A percentile compares a stretch with the other conserved stretches of the same genome.
These are phyloP conservation scores for Pythium periplocum DNA, from an alignment of 352 stramenopile genomes.

Conservation along the genomic window DNA sequence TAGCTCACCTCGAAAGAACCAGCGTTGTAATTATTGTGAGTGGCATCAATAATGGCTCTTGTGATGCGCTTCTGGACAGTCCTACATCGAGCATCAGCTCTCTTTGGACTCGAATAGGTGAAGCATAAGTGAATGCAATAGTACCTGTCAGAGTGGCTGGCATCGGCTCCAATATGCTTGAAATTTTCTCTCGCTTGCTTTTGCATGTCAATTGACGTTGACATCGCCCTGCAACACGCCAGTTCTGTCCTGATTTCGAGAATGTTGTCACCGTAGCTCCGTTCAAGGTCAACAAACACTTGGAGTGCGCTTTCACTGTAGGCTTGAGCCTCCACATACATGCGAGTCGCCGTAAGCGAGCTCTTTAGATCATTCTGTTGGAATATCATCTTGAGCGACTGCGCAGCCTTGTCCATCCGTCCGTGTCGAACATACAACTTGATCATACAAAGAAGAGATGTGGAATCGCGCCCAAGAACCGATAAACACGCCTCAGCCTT, in stretches of 20 bases:
- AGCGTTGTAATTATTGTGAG: too few species aligned
- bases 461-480: neutral
- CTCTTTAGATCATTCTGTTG: conserved; percentile 40
- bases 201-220: conserved; percentile 19
- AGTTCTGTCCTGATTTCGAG: conserved; percentile 64
- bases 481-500: conserved; percentile 60
- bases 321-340: conserved; percentile 34
- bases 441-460: conserved; percentile 42
- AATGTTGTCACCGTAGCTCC: conserved; percentile 47
- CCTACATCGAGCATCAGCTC: too few species aligned
- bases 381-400: conserved; percentile 41
- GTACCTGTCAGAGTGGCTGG: neutral
- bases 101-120: too few species aligned
- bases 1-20: too few species aligned
- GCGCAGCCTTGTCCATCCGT: conserved; percentile 42
- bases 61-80: too few species aligned
- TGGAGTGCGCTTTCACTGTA: conserved; percentile 49
- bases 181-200: conserved; percentile 24
- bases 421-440: conserved; percentile 46
- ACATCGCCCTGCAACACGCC: conserved; percentile 43
- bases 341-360: conserved; percentile 36
- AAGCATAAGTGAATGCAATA: neutral
- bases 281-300: conserved; percentile 57
- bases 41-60: too few species aligned
- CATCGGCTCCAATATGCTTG: conserved; percentile 8